phyloP scores from a whole-genome alignment of 352 stramenopile species.

The Pythium rishiriense region DNA sequence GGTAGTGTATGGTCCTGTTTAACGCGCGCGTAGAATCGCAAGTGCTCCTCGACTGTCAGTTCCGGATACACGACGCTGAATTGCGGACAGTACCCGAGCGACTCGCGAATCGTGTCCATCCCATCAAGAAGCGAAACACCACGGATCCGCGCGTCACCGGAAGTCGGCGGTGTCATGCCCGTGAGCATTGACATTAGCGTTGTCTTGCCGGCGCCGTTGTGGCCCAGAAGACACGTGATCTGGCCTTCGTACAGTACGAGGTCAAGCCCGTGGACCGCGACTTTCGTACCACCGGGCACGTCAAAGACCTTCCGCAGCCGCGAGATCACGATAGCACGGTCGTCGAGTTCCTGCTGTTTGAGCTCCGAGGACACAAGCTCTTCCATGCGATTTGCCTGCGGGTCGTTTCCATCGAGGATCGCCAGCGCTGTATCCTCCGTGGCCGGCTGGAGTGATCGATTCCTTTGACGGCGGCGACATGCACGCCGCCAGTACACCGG shows the following conservation, averaged over 20 bases:
- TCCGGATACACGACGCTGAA: constrained; percentile 96
- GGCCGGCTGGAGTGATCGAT: not conserved
- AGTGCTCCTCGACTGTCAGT: constrained; percentile 95
- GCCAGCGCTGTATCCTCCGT: constrained; percentile 7
- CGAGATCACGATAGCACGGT: constrained; percentile 56
- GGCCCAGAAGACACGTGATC: constrained; percentile 93
- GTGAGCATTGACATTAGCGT: constrained; percentile 84
- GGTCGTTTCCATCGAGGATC: not conserved
- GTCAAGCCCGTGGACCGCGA: constrained; percentile 84
- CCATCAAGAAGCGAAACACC: constrained; percentile 61
- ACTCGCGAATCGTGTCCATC: constrained; percentile 87
- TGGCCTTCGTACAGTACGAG: constrained; percentile 92
- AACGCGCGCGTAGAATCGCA: constrained; percentile 92
- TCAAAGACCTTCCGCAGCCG: constrained; percentile 78
- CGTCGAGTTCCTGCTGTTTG: constrained; percentile 51
- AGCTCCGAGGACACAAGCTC: constrained; percentile 43
- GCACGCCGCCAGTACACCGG: constrained; percentile 61
- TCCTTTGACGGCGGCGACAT: not conserved
- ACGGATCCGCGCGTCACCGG: constrained; percentile 54
- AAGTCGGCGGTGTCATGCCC: constrained; percentile 62
- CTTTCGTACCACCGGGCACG: constrained; percentile 58
- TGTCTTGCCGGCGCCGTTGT: constrained; percentile 95
- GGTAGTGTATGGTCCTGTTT: constrained; percentile 73
- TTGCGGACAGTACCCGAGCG: constrained; percentile 96
- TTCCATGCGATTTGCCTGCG: not conserved